Evolutionary conservation across 2,329 filamentous ascomycete species (phyloP).

Genomic region (Lachnellula cervina): DNA sequence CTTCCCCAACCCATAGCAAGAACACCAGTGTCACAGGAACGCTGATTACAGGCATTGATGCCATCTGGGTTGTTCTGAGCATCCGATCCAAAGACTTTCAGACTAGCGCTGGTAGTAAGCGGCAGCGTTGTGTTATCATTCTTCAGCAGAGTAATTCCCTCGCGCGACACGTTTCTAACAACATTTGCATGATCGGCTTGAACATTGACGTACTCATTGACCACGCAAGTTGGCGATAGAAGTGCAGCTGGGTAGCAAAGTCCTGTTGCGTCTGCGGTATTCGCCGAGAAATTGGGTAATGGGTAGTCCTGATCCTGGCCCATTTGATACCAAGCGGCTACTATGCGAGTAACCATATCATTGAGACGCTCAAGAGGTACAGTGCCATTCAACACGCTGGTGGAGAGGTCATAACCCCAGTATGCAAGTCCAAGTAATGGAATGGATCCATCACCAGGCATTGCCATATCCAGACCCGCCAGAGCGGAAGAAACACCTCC

Average conservation of each 20-base stretch:
- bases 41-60: slow-evolving; percentile 60
- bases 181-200: slow-evolving; percentile 47
- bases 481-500: slow-evolving; percentile 55
- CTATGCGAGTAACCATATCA: slow-evolving; percentile 50
- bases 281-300: slow-evolving; percentile 53
- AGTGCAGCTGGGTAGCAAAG: slow-evolving; percentile 53
- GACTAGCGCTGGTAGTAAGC: slow-evolving; percentile 34
- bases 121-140: slow-evolving; percentile 53
- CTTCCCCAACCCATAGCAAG: slow-evolving; percentile 76
- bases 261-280: slow-evolving; percentile 51
- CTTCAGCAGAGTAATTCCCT: slow-evolving; percentile 58
- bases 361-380: slow-evolving; percentile 53
- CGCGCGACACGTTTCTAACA: slow-evolving; percentile 47
- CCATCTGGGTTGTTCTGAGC: slow-evolving; percentile 52
- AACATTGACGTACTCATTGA: slow-evolving; percentile 65
- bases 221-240: slow-evolving; percentile 54
- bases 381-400: slow-evolving; percentile 51
- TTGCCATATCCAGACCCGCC: slow-evolving; percentile 63
- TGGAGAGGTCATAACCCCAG: slow-evolving; percentile 50
- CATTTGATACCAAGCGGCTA: slow-evolving; percentile 55
- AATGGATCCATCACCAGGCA: slow-evolving; percentile 56
- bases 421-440: slow-evolving; percentile 48
- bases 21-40: slow-evolving; percentile 51
- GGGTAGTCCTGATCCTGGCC: slow-evolving; percentile 56
- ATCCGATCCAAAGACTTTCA: slow-evolving; percentile 46